These are phyloP conservation scores for Pascua guehoae DNA, from an alignment of 1,284 basidiomycete genomes.

Conservation along the genomic window DNA sequence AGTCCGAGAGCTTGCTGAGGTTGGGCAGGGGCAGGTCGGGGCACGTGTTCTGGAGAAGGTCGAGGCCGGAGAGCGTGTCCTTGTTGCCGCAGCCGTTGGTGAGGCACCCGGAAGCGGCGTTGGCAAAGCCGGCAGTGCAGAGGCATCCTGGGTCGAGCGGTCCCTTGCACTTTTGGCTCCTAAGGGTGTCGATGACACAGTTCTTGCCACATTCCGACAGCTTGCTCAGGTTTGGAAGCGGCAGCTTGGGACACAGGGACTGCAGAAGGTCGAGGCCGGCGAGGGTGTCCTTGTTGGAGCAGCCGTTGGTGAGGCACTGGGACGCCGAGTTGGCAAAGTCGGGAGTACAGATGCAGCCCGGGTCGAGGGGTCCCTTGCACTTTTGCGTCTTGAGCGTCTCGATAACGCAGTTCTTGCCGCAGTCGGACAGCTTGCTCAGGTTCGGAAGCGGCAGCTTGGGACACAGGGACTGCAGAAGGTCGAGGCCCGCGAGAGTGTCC, in stretches of 20 bases:
- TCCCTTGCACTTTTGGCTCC: neutral
- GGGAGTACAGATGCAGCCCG: slow-evolving; percentile 7
- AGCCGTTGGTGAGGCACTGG: slow-evolving; percentile 1
- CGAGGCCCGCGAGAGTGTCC: slow-evolving; percentile 3
- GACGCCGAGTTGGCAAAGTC: neutral
- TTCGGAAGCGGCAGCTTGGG: slow-evolving; percentile 5
- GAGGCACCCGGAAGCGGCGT: neutral
- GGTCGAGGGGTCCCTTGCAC: slow-evolving; percentile 6
- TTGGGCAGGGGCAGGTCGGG: slow-evolving; percentile 2
- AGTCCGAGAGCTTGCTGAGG: slow-evolving; percentile 6
- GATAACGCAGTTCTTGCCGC: slow-evolving; percentile 6
- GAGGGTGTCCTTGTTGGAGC: neutral
- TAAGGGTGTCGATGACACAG: neutral
- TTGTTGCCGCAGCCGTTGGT: neutral
- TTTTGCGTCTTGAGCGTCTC: neutral
- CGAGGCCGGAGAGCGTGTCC: neutral
- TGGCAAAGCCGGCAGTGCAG: slow-evolving; percentile 1
- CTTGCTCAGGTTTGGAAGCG: slow-evolving; percentile 1
- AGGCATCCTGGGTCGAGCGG: slow-evolving; percentile 9
- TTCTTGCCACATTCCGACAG: neutral
- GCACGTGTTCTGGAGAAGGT: neutral
- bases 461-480: slow-evolving; percentile 2
- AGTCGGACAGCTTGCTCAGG: neutral
- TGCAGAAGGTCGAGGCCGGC: neutral
- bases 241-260: neutral